A percentile compares a stretch with the other conserved stretches of the same genome.
These are phyloP conservation scores for Termitomyces sp. DNA, from an alignment of 1,284 basidiomycete species.

Conservation along the genomic window DNA sequence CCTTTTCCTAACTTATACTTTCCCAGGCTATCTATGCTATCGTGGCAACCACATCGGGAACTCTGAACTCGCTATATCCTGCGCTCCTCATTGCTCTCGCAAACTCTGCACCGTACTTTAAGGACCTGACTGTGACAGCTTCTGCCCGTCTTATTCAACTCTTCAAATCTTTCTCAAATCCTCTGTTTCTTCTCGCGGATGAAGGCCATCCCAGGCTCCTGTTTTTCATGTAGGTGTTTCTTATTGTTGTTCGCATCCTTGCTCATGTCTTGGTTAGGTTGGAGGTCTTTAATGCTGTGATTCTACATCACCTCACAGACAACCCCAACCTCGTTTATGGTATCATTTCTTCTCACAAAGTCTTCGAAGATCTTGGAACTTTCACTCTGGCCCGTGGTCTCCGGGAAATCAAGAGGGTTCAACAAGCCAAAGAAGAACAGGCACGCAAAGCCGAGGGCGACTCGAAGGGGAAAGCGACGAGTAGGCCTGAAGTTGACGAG, in stretches of 20 bases:
- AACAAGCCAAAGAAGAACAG: conserved; percentile 68
- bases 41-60: conserved; percentile 81
- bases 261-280: conserved; percentile 45
- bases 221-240: conserved; percentile 69
- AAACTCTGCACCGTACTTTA: conserved; percentile 85
- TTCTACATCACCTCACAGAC: conserved; percentile 64
- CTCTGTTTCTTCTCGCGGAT: conserved; percentile 85
- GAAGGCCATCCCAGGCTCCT: conserved; percentile 90
- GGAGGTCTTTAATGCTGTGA: conserved; percentile 85
- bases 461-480: conserved; percentile 31
- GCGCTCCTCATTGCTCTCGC: conserved; percentile 87
- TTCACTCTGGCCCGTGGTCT: conserved; percentile 84
- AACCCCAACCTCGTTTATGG: conserved; percentile 90
- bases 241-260: not conserved
- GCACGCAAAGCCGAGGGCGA: conserved; percentile 33
- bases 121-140: conserved; percentile 74
- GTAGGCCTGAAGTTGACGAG: conserved; percentile 28
- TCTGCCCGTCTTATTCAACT: conserved; percentile 83
- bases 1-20: not conserved
- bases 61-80: conserved; percentile 81
- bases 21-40: conserved; percentile 81
- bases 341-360: conserved; percentile 75
- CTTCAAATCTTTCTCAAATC: conserved; percentile 85
- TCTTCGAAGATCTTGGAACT: conserved; percentile 83
- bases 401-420: conserved; percentile 74